Evolutionary conservation across 2,329 filamentous ascomycete genomes (phyloP).

Genomic region (Verticillium tricorpus): DNA sequence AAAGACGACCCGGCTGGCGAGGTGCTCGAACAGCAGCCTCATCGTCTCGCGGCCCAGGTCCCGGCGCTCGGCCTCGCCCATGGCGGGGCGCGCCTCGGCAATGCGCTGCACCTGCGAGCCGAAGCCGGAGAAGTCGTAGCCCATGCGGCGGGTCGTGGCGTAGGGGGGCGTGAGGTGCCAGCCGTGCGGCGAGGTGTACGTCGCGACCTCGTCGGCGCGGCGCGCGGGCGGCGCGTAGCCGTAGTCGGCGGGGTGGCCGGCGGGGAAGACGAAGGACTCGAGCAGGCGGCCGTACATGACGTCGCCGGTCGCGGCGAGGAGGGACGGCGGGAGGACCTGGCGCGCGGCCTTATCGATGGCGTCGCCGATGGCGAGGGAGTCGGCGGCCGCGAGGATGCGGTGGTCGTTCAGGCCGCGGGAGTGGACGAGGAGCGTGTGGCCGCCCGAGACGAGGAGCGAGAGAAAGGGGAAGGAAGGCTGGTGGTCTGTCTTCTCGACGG

Average conservation of each 20-base stretch:
- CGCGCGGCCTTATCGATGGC: slow-evolving; percentile 84
- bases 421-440: slow-evolving; percentile 82
- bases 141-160: slow-evolving; percentile 49
- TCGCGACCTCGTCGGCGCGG: slow-evolving; percentile 54
- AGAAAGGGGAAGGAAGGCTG: slow-evolving; percentile 74
- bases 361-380: slow-evolving; percentile 86
- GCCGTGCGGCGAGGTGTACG: slow-evolving; percentile 29
- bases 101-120: slow-evolving; percentile 60
- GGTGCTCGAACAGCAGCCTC: slow-evolving; percentile 81
- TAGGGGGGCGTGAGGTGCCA: slow-evolving; percentile 72
- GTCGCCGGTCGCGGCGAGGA: slow-evolving; percentile 50
- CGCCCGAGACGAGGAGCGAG: slow-evolving; percentile 84
- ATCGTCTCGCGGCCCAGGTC: slow-evolving; percentile 70
- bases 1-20: slow-evolving; percentile 69
- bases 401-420: slow-evolving; percentile 67
- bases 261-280: slow-evolving; percentile 72
- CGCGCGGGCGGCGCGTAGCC: slow-evolving; percentile 54
- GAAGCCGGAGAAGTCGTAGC: slow-evolving; percentile 72
- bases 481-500: not conserved
- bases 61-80: slow-evolving; percentile 54
- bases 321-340: slow-evolving; percentile 60
- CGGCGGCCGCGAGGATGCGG: slow-evolving; percentile 64
- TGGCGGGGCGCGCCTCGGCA: slow-evolving; percentile 29
- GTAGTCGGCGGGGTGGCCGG: slow-evolving; percentile 19
- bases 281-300: slow-evolving; percentile 79